Percentiles rank a stretch among this genome's conserved stretches.
phyloP scores from a whole-genome alignment of 345 rosid species.

The Aurinia saxatilis region DNA sequence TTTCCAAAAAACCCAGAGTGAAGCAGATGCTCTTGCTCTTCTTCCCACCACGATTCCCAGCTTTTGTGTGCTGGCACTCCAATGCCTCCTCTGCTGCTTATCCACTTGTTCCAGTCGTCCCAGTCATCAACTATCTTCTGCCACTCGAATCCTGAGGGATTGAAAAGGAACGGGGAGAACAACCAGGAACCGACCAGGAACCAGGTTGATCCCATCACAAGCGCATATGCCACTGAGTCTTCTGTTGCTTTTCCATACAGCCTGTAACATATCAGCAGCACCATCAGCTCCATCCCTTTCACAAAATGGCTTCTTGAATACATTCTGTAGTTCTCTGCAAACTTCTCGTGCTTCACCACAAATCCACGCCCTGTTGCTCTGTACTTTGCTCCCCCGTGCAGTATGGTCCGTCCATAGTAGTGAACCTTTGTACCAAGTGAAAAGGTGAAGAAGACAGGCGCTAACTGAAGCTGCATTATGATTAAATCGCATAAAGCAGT shows the following conservation, averaged over 20 bases:
- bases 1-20: conserved; percentile 66
- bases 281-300: conserved; percentile 79
- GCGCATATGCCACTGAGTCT: conserved; percentile 26
- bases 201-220: conserved; percentile 80
- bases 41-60: conserved; percentile 99
- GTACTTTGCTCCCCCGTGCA: conserved; percentile 97
- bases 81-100: conserved; percentile 82
- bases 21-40: conserved; percentile 87
- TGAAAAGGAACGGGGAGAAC: conserved; percentile 85
- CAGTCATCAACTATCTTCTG: conserved; percentile 96
- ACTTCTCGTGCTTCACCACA: conserved; percentile 93
- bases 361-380: conserved; percentile 99
- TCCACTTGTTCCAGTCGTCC: conserved; percentile 98
- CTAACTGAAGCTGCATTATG: conserved; percentile 97
- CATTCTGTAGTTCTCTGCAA: conserved; percentile 95
- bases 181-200: conserved; percentile 80
- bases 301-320: conserved; percentile 96
- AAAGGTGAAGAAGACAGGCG: conserved; percentile 89
- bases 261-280: conserved; percentile 60
- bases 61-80: conserved; percentile 92
- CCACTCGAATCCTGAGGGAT: conserved; percentile 98
- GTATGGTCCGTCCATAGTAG: conserved; percentile 86
- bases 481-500: conserved; percentile 73
- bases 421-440: conserved; percentile 91
- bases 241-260: conserved; percentile 52